Percentiles rank a stretch among this genome's conserved stretches.
These are phyloP conservation scores for Nidularia pulvinata DNA, from an alignment of 768 basidiomycete genomes.

Conservation along the genomic window DNA sequence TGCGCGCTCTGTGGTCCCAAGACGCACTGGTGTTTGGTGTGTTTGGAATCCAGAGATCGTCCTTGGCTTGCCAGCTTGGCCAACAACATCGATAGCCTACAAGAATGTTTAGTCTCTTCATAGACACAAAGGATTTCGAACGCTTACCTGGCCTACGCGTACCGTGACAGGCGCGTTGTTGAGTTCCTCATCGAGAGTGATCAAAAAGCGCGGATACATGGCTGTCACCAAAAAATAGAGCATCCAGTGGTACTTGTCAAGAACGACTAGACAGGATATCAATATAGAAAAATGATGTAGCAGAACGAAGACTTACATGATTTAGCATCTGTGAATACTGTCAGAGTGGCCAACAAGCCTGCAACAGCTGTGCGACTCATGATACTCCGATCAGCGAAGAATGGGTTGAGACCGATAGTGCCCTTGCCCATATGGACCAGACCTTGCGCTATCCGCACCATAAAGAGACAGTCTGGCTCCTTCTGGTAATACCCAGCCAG, in stretches of 20 bases:
- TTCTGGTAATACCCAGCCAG: constrained; percentile 98
- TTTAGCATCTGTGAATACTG: constrained; percentile 94
- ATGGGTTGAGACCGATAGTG: constrained; percentile 95
- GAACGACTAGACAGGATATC: constrained; percentile 64
- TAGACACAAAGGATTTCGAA: background rate
- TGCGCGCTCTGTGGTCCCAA: constrained; percentile 92
- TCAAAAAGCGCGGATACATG: constrained; percentile 99
- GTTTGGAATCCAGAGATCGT: constrained; percentile 99
- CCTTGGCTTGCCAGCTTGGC: constrained; percentile 95
- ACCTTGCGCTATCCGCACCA: constrained; percentile 95
- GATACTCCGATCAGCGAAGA: constrained; percentile 90
- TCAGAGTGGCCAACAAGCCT: constrained; percentile 84
- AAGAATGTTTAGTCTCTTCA: background rate
- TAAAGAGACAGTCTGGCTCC: constrained; percentile 95
- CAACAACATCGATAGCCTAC: constrained; percentile 95
- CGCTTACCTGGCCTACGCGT: constrained; percentile 84
- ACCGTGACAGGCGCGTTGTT: constrained; percentile 88
- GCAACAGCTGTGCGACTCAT: constrained; percentile 90
- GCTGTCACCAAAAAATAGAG: constrained; percentile 93
- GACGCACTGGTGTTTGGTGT: constrained; percentile 92
- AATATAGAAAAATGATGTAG: background rate
- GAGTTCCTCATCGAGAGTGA: constrained; percentile 93
- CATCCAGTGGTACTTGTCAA: constrained; percentile 99
- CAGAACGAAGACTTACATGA: constrained; percentile 62
- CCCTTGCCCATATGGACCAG: constrained; percentile 99